phyloP scores from a whole-genome alignment of 139 green algal species.

The Volvox africanus region DNA sequence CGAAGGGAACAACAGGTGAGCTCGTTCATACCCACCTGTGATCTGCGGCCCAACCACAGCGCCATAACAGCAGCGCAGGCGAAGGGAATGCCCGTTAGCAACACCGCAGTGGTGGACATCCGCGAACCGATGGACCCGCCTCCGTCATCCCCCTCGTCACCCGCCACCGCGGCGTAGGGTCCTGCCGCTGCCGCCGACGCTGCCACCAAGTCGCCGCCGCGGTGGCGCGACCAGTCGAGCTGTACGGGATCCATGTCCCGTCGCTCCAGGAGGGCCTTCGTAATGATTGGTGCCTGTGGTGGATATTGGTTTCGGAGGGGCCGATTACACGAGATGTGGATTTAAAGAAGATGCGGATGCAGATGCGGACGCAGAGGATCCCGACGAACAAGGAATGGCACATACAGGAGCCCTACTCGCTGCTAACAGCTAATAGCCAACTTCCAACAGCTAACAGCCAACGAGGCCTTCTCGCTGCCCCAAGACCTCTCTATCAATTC shows the following conservation, averaged over 20 bases:
- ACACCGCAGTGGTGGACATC: slow-evolving; percentile 35
- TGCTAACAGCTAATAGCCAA: too few relatives aligned
- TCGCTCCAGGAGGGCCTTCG: slow-evolving; percentile 29
- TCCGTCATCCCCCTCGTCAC: neutral
- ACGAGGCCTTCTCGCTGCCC: too few relatives aligned
- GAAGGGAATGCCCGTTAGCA: slow-evolving; percentile 62
- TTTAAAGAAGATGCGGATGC: too few relatives aligned
- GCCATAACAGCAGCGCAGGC: slow-evolving; percentile 39
- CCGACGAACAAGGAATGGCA: too few relatives aligned
- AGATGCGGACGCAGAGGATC: too few relatives aligned
- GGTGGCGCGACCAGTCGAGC: slow-evolving; percentile 19
- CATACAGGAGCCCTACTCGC: too few relatives aligned
- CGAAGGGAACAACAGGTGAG: too few relatives aligned
- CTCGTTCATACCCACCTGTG: slow-evolving; percentile 42
- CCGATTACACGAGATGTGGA: too few relatives aligned
- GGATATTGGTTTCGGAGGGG: too few relatives aligned
- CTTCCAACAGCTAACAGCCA: too few relatives aligned
- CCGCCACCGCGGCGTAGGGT: neutral
- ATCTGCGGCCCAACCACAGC: slow-evolving; percentile 48
- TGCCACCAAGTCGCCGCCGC: neutral
- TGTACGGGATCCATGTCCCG: slow-evolving; percentile 23
- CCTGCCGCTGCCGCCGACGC: neutral
- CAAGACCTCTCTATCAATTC: too few relatives aligned
- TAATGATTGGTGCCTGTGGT: slow-evolving; percentile 46
- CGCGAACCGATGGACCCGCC: neutral